Base-by-base conservation (phyloP, 805 yeast species). In the Dipodascus geniculatus region DNA sequence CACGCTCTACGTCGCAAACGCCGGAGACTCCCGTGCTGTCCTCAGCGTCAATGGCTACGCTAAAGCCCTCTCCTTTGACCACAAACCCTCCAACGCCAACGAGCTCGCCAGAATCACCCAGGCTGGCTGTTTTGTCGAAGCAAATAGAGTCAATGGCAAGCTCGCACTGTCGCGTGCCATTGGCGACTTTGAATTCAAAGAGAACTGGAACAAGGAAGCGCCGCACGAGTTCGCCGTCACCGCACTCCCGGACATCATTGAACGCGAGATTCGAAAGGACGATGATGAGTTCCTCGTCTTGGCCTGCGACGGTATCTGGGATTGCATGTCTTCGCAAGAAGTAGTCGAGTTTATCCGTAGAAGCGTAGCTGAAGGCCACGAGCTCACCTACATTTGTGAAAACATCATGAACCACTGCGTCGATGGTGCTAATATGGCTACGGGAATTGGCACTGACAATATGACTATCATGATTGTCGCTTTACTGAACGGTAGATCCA, bases 221-320 rank as follows among this genome's bases (percentile, higher is more conserved):
- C 93, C 98, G 33, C 96, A 93, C 72, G 96, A 91, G 70, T 98
- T 91, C 73, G 81, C 87, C 48, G 99, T 93, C 52, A 93, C 99
- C 23, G 93, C 95, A 42, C 83, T 79, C 65, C 99, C 99, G 2
- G 99, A 91, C 66, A 83, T 91, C 48, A 74, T 91, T 55, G 84
- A 81, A 65, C 99, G 90, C 69, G 70, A 73, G n/a, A 69, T 85
- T 50, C 75, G 85, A 56, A 38, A 38, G 14, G 70, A 70, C 3
- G 74, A 77, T 49, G 99, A 91, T 70, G 99, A 91, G 73, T 91
- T 91, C 67, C 75, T 91, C 28, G 82, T 91, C 47, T 78, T 91
- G 60, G 99, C 99, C 1, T 91, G 99, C 74, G 99, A 91, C 68
- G 99, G 99, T 67, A 91, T 91, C 65, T 91, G 99, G 99, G 99